These are phyloP conservation scores for Botrytis porri DNA, from an alignment of 2,329 filamentous ascomycete species.

Conservation along the genomic window DNA sequence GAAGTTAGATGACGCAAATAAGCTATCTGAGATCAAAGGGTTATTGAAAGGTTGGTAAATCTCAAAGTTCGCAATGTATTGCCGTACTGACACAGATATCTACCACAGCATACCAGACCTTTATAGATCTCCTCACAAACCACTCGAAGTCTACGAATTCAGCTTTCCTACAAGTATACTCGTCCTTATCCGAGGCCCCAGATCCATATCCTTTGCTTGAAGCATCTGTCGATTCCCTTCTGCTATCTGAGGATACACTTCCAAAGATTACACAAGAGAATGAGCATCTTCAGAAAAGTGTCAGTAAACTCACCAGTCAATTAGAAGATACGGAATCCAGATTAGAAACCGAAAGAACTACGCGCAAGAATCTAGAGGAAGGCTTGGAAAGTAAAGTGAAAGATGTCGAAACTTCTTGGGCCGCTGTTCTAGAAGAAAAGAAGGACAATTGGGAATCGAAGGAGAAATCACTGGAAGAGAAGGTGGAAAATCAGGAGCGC, in stretches of 20 bases:
- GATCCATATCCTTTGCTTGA: constrained; percentile 96
- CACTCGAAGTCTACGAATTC: constrained; percentile 94
- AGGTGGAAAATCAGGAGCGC: constrained; percentile 89
- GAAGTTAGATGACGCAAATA: constrained; percentile 85
- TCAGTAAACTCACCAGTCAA: constrained; percentile 72
- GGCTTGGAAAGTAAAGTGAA: constrained; percentile 77
- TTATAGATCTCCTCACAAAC: constrained; percentile 93
- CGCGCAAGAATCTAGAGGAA: constrained; percentile 72
- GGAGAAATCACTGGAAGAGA: constrained; percentile 87
- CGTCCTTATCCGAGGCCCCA: constrained; percentile 88
- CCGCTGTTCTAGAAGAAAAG: constrained; percentile 86
- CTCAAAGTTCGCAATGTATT: not conserved
- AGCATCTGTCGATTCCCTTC: constrained; percentile 90
- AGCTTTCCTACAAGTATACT: constrained; percentile 89
- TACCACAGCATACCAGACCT: constrained; percentile 80
- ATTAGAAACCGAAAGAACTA: constrained; percentile 72
- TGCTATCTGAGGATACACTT: constrained; percentile 86
- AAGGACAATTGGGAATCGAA: constrained; percentile 95
- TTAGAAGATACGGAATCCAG: constrained; percentile 79
- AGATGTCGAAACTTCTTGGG: constrained; percentile 88
- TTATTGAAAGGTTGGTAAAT: constrained; percentile 70
- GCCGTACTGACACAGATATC: not conserved
- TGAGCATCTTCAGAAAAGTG: constrained; percentile 75
- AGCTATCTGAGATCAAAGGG: constrained; percentile 83
- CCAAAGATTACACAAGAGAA: constrained; percentile 90